Conservation (phyloP, 2,329 filamentous ascomycete genomes). For the Cercospora sp. region DNA sequence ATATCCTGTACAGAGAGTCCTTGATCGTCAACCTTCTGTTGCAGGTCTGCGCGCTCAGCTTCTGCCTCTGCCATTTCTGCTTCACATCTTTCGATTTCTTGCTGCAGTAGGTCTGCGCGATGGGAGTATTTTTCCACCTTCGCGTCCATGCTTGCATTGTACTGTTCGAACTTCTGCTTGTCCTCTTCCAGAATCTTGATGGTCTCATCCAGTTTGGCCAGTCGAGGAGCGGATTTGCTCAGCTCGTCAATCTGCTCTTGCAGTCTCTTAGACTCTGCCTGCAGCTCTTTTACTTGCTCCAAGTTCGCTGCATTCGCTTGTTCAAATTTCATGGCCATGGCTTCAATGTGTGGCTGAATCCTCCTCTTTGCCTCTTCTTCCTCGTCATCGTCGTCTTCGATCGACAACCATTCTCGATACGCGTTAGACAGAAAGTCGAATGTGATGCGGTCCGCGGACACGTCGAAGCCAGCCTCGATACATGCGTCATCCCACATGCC, state of each 20-base stretch:
- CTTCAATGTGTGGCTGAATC: slow-evolving; percentile 78
- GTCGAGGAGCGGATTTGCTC: slow-evolving; percentile 80
- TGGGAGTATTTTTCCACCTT: slow-evolving; percentile 87
- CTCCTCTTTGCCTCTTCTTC: slow-evolving; percentile 80
- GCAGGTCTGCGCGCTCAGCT: slow-evolving; percentile 74
- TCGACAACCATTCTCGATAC: slow-evolving; percentile 90
- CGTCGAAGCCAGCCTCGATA: slow-evolving; percentile 81
- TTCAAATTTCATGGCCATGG: slow-evolving; percentile 87
- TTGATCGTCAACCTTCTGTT: slow-evolving; percentile 85
- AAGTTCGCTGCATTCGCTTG: slow-evolving; percentile 79
- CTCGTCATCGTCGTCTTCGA: slow-evolving; percentile 72
- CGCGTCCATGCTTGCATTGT: slow-evolving; percentile 79
- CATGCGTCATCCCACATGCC: slow-evolving; percentile 89
- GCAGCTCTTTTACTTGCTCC: slow-evolving; percentile 79
- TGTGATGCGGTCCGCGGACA: slow-evolving; percentile 86
- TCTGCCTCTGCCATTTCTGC: slow-evolving; percentile 77
- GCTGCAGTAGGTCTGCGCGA: slow-evolving; percentile 77
- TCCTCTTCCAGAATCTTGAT: slow-evolving; percentile 95
- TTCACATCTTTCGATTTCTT: slow-evolving; percentile 78
- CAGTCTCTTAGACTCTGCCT: slow-evolving; percentile 79
- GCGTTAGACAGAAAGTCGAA: slow-evolving; percentile 88
- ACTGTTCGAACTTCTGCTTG: slow-evolving; percentile 90
- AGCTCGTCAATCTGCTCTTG: slow-evolving; percentile 86
- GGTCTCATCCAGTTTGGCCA: slow-evolving; percentile 80
- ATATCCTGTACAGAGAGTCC: slow-evolving; percentile 98